These are phyloP conservation scores for Trichothecium sympodiale DNA, from an alignment of 2,329 filamentous ascomycete genomes.

Conservation along the genomic window DNA sequence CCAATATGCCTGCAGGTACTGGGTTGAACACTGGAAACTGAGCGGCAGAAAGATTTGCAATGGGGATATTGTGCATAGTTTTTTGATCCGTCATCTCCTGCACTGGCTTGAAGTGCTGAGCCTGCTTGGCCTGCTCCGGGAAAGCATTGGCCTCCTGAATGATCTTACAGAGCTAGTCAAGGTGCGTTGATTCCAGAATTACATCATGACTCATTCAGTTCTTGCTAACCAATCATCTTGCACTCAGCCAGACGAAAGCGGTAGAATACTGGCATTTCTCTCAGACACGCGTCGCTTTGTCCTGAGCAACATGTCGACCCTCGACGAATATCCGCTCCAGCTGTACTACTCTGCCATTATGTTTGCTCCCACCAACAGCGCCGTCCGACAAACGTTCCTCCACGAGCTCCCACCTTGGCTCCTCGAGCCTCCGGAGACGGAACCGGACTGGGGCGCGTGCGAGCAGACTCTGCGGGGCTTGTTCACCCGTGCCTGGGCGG, in stretches of 20 bases:
- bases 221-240: too few species aligned
- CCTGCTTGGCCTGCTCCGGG: not conserved
- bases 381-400: slow-evolving; percentile 7
- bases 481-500: too few species aligned
- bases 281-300: too few species aligned
- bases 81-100: not conserved
- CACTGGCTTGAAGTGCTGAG: not conserved
- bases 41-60: not conserved
- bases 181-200: too few species aligned
- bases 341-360: slow-evolving; percentile 14
- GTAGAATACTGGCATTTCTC: too few species aligned
- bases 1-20: slow-evolving; percentile 2
- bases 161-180: too few species aligned
- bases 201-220: too few species aligned
- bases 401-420: slow-evolving; percentile 9
- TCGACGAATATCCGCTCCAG: slow-evolving; percentile 11
- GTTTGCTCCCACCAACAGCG: slow-evolving; percentile 12
- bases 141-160: not conserved
- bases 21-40: not conserved
- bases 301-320: too few species aligned
- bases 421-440: slow-evolving; percentile 3
- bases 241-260: too few species aligned
- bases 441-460: slow-evolving; percentile 9
- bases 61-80: not conserved
- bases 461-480: slow-evolving; percentile 6